These are phyloP conservation scores for Jackrogersella minutella DNA, from an alignment of 495 filamentous ascomycete species.

Conservation along the genomic window DNA sequence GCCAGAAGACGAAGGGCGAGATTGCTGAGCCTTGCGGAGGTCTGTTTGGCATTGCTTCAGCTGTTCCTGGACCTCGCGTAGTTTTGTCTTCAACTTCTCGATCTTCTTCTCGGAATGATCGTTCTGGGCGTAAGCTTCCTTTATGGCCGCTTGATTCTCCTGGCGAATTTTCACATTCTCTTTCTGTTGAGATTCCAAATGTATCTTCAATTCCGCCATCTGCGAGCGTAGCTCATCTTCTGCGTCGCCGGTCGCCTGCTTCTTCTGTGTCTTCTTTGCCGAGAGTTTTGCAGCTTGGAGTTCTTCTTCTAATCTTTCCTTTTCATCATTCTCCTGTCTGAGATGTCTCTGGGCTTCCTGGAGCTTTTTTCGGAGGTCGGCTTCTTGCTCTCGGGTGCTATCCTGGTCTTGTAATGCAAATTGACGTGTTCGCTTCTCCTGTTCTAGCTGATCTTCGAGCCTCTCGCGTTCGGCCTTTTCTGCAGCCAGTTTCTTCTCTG, in stretches of 20 bases:
- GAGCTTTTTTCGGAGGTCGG: constrained; percentile 44
- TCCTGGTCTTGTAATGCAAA: constrained; percentile 37
- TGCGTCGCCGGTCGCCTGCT: constrained; percentile 6
- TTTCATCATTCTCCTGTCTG: constrained; percentile 48
- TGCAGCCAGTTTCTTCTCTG: constrained; percentile 60
- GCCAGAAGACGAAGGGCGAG: constrained; percentile 39
- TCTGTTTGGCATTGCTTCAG: constrained; percentile 66
- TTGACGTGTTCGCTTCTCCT: constrained; percentile 39
- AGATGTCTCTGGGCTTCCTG: constrained; percentile 43
- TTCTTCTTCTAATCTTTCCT: constrained; percentile 48
- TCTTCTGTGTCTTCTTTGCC: constrained; percentile 52
- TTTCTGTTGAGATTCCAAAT: constrained; percentile 53
- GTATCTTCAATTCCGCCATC: constrained; percentile 48
- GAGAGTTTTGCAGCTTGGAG: constrained; percentile 45
- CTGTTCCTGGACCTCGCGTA: constrained; percentile 71
- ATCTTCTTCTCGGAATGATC: constrained; percentile 71
- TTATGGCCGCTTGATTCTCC: constrained; percentile 48
- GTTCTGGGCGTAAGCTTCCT: constrained; percentile 63
- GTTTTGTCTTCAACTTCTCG: constrained; percentile 70
- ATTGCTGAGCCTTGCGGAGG: constrained; percentile 50
- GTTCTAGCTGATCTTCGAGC: constrained; percentile 49
- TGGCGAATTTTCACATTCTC: constrained; percentile 51
- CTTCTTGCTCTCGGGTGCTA: constrained; percentile 38
- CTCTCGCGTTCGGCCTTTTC: constrained; percentile 57
- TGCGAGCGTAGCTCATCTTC: constrained; percentile 33